Evolutionary conservation across 176 grass and related monocot genomes (phyloP).

Genomic region (Rhipidocladum racemiflorum): DNA sequence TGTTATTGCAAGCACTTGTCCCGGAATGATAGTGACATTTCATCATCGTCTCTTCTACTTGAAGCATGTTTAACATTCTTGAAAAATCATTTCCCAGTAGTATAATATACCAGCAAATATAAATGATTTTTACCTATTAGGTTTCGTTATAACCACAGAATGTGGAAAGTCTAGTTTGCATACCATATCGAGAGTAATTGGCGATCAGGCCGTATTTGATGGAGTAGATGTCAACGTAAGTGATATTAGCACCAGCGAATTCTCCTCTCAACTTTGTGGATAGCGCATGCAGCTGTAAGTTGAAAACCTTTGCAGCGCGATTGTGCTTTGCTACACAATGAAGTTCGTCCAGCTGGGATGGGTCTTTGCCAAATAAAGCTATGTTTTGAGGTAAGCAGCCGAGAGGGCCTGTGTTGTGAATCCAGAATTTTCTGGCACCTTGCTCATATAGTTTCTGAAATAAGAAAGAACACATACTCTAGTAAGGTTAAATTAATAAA

Average conservation of each 20-base stretch:
- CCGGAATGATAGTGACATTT: conserved; percentile 10
- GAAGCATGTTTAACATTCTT: conserved; percentile 8
- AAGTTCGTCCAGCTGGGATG: conserved; percentile 67
- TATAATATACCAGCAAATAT: neutral
- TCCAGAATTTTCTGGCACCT: conserved; percentile 99
- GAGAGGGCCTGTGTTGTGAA: conserved; percentile 95
- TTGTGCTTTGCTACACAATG: conserved; percentile 88
- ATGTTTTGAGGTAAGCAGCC: conserved; percentile 96
- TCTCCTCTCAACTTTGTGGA: conserved; percentile 70
- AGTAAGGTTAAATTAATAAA: neutral
- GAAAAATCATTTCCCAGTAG: conserved; percentile 1
- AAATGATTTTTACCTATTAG: conserved; percentile 1
- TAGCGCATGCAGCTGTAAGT: conserved; percentile 80
- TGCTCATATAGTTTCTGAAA: conserved; percentile 80
- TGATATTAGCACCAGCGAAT: conserved; percentile 66
- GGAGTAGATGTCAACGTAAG: conserved; percentile 87
- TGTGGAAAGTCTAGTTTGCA: conserved; percentile 16
- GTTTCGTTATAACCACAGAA: neutral
- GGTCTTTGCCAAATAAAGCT: conserved; percentile 75
- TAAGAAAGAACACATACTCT: neutral
- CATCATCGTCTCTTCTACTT: neutral
- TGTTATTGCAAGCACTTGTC: conserved; percentile 14
- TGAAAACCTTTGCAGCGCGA: conserved; percentile 80
- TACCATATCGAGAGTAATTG: conserved; percentile 94
- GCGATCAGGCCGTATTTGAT: conserved; percentile 76